Percentiles rank a stretch among this genome's conserved stretches.
Evolutionary conservation across 2,329 filamentous ascomycete species (phyloP).

Genomic region (Alternaria ethzedia): DNA sequence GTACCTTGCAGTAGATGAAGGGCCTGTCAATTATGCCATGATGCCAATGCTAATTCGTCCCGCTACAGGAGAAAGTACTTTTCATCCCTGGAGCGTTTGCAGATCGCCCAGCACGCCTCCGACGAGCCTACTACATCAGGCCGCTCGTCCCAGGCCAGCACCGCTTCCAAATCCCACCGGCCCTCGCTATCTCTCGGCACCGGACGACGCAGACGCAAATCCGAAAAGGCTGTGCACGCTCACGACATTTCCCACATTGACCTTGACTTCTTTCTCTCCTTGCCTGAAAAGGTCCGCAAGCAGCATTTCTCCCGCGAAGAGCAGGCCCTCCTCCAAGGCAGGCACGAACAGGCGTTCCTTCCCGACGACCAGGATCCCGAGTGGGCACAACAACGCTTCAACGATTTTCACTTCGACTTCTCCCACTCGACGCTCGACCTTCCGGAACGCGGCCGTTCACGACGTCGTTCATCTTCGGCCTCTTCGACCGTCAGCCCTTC

Average conservation of each 20-base stretch:
- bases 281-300: conserved; percentile 75
- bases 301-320: conserved; percentile 76
- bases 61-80: conserved; percentile 68
- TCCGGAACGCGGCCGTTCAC: conserved; percentile 21
- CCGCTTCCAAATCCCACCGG: conserved; percentile 24
- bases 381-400: conserved; percentile 36
- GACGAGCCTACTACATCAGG: conserved; percentile 28
- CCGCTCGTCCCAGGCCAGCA: conserved; percentile 33
- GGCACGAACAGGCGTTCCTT: conserved; percentile 28
- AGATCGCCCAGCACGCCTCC: conserved; percentile 62
- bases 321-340: conserved; percentile 63
- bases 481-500: conserved; percentile 28
- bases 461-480: conserved; percentile 25
- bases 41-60: conserved; percentile 29
- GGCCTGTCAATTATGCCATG: conserved; percentile 21
- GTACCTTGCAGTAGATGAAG: conserved; percentile 39
- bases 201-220: conserved; percentile 44
- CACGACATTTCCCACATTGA: conserved; percentile 60
- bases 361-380: conserved; percentile 16
- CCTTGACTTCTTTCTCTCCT: conserved; percentile 70
- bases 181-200: conserved; percentile 28
- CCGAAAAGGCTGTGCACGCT: conserved; percentile 34
- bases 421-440: conserved; percentile 9
- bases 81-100: conserved; percentile 72
- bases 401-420: conserved; percentile 44